Conservation (phyloP, 495 filamentous ascomycete species). For the Hapsidospora chrysogenum region DNA sequence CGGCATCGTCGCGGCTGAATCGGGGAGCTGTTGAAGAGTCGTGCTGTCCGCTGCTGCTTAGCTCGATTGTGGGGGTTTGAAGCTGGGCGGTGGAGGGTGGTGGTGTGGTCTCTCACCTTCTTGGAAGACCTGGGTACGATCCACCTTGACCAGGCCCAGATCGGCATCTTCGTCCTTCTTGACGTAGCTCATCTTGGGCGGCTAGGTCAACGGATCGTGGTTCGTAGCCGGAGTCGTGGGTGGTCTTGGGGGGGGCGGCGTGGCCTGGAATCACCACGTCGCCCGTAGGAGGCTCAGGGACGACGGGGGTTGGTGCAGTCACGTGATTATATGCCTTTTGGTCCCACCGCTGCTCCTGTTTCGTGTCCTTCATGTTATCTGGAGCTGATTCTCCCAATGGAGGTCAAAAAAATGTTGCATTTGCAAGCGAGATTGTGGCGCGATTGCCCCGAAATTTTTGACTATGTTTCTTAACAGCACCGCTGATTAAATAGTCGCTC, state of each 20-base stretch:
- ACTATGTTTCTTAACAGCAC: too few species aligned
- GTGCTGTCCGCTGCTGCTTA: conserved; percentile 40
- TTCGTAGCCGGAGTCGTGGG: conserved; percentile 1
- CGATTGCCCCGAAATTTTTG: too few species aligned
- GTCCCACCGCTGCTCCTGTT: too few species aligned
- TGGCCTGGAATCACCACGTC: background rate
- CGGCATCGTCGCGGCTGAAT: conserved; percentile 91
- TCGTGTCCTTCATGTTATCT: too few species aligned
- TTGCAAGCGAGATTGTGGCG: too few species aligned
- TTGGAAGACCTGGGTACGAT: conserved; percentile 96
- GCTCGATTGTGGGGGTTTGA: conserved; percentile 1
- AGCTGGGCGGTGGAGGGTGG: conserved; percentile 1
- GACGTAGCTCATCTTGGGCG: conserved; percentile 71
- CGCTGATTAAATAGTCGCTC: too few species aligned
- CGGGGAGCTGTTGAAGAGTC: conserved; percentile 92
- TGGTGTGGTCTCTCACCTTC: conserved; percentile 46
- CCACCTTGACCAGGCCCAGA: conserved; percentile 82
- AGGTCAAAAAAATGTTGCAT: too few species aligned
- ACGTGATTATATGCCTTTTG: conserved; percentile 1
- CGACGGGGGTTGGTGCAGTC: conserved; percentile 1
- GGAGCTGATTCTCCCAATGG: too few species aligned
- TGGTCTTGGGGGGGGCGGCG: background rate
- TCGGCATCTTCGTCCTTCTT: conserved; percentile 98
- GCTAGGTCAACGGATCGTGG: background rate
- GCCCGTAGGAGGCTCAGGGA: conserved; percentile 2